phyloP scores from a whole-genome alignment of 805 yeast genomes.

The Zygosaccharomyces gambellarensis region DNA sequence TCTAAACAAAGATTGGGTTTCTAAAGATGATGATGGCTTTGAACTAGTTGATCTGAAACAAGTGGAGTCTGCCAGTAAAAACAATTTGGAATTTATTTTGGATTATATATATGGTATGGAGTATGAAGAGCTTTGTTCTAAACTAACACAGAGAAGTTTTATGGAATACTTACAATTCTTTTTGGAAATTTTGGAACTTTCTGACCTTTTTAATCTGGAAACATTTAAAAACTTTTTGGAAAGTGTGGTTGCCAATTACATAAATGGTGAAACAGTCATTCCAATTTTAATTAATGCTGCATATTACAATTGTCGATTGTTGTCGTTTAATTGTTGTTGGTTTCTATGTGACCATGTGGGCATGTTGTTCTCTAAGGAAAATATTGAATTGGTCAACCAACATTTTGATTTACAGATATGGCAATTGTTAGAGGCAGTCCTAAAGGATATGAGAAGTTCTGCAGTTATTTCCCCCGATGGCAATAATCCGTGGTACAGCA shows the following conservation, averaged over 20 bases:
- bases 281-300: constrained; percentile 52
- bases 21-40: constrained; percentile 3
- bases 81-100: constrained; percentile 47
- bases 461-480: background rate
- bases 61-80: constrained; percentile 29
- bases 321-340: constrained; percentile 61
- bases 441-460: constrained; percentile 7
- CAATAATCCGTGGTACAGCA: constrained; percentile 31
- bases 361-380: constrained; percentile 48
- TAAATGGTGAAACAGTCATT: constrained; percentile 56
- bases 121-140: constrained; percentile 14
- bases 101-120: constrained; percentile 52
- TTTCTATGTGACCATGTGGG: constrained; percentile 64
- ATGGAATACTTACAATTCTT: constrained; percentile 27
- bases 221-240: constrained; percentile 61
- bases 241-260: constrained; percentile 50
- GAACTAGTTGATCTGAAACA: constrained; percentile 41
- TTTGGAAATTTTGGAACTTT: constrained; percentile 53
- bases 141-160: constrained; percentile 17
- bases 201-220: constrained; percentile 59
- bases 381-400: constrained; percentile 33
- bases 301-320: constrained; percentile 45
- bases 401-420: constrained; percentile 23
- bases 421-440: constrained; percentile 20
- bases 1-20: constrained; percentile 52